Base-by-base conservation (phyloP, 805 yeast genomes). In the Ogataea saltuana region DNA sequence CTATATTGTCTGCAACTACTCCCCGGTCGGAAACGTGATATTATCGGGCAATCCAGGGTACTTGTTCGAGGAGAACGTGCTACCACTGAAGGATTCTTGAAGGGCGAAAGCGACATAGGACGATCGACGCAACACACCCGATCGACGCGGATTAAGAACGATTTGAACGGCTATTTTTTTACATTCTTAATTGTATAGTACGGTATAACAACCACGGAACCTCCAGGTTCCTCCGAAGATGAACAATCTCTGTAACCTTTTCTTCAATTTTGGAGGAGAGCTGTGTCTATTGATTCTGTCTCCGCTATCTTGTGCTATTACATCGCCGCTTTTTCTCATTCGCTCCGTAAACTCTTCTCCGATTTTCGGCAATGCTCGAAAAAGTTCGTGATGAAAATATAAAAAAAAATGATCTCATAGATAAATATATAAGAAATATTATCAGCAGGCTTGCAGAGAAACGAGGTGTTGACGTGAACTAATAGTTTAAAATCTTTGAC, bases 1-100 rank as follows among this genome's bases (percentile, higher is more conserved):
- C 49, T 84, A 83, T 64, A 67, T 85, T 48, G 79, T 84, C 45
- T 85, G 93, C 71, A 84, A 83, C 59, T 85, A 85, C 64, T 68
- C 72, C 56, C 81, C 88, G 15, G 77, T 84, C 28, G 96, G 96
- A 55, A 88, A 88, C 67, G 59, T 73, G 41, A 65, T 72, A 38
- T 82, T 85, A 43, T 58, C 69, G 41, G 67, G 60, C 31, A 48
- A 61, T 38, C 42, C 50, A 29, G 8, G 44, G 4, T 41, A 46
- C 13, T 50, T 22, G 28, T 61, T 56, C 31, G 46, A 45, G n/a
- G 51, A 51, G 15, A 68, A 73, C 40, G 78, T 74, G 25, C 26
- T 51, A 44, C 61, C 61, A 17, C 41, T 53, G 38, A 53, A 33
- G 16, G 31, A 28, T 6, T 10, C n/a, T 9, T 18, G 19, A n/a